Base-by-base conservation (phyloP, 148 eudicot species). In the Chenopodium berlandieri region DNA sequence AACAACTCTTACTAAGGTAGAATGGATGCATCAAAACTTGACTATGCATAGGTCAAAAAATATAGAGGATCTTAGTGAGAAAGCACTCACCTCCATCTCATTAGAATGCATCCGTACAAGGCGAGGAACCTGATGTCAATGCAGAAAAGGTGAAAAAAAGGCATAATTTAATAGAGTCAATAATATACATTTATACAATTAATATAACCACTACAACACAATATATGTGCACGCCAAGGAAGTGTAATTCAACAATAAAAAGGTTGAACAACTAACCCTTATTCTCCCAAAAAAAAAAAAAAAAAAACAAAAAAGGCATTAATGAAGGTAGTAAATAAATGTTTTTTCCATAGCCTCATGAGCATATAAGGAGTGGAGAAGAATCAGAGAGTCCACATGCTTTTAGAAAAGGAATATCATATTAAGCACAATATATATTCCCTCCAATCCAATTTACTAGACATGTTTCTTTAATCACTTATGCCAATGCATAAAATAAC, bases 21-120 rank as follows among this genome's bases (percentile, higher is more conserved):
- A 63, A 13, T 30, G 46, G 50, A 52, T 44, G 40, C 7, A 73
- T 3, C 23, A 34, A 44, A 25, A 27, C 60, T 50, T 34, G 19
- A 44, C 16, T 71, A 56, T 19, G 75, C 63, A 25, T 76, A 63
- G 60, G 71, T 52, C 25, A 73, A 19, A 72, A 52, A 62, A n/a
- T 40, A 79, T 34, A 48, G 48, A 70, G 23, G 74, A 77, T 58
- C 54, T 23, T 60, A 20, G 46, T 16, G 58, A 78, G 58, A 64
- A 77, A 58, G 63, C 58, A 77, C 91, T 73, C 75, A 95, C 99
- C 99, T 95, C 99, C 98, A 95, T 89, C 77, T 94, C 97, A 86
- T 88, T 79, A 71, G 99, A 92, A 92, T 95, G 97, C 98, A 95
- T 90, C 80, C 99, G 92, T 62, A 92, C 97, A 78, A 95, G 90